Percentiles rank a stretch among this genome's conserved stretches.
phyloP scores from a whole-genome alignment of 1,284 basidiomycete genomes.

The Ceratobasidium sp. region DNA sequence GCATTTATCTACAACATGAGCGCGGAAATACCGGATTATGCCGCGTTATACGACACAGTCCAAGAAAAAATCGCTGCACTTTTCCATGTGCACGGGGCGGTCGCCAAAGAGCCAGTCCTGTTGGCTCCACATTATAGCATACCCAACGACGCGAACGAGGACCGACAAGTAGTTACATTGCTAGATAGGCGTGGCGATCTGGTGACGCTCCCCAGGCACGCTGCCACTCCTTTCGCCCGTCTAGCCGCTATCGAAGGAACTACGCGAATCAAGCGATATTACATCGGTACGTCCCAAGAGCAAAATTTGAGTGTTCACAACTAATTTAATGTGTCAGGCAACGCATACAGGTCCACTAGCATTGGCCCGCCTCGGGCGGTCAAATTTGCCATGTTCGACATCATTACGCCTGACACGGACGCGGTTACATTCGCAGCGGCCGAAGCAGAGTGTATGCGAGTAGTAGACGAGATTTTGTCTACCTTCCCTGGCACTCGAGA shows the following conservation, averaged over 20 bases:
- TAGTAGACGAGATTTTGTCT: slow-evolving; percentile 68
- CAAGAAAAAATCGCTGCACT: slow-evolving; percentile 76
- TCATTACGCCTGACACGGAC: slow-evolving; percentile 72
- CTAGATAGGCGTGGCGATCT: slow-evolving; percentile 85
- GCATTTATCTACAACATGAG: slow-evolving; percentile 83
- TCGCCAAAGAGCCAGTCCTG: slow-evolving; percentile 83
- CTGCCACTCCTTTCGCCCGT: slow-evolving; percentile 83
- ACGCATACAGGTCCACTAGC: slow-evolving; percentile 34
- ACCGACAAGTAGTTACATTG: slow-evolving; percentile 66
- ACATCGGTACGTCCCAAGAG: slow-evolving; percentile 63
- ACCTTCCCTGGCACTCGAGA: slow-evolving; percentile 64
- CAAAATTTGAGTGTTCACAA: slow-evolving; percentile 4
- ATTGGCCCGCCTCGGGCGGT: slow-evolving; percentile 69
- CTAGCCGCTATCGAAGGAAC: slow-evolving; percentile 76
- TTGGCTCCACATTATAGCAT: slow-evolving; percentile 69
- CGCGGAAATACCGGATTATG: slow-evolving; percentile 72
- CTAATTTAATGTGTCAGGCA: slow-evolving; percentile 15
- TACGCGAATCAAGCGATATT: slow-evolving; percentile 87
- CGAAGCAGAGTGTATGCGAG: slow-evolving; percentile 70
- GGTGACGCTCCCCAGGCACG: slow-evolving; percentile 78
- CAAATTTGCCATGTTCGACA: slow-evolving; percentile 78
- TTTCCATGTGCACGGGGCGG: slow-evolving; percentile 88
- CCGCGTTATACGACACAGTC: slow-evolving; percentile 76
- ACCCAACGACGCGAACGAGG: slow-evolving; percentile 67
- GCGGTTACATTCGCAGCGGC: slow-evolving; percentile 65